These are phyloP conservation scores for Ogataea nonfermentans DNA, from an alignment of 805 yeast genomes.

Conservation along the genomic window DNA sequence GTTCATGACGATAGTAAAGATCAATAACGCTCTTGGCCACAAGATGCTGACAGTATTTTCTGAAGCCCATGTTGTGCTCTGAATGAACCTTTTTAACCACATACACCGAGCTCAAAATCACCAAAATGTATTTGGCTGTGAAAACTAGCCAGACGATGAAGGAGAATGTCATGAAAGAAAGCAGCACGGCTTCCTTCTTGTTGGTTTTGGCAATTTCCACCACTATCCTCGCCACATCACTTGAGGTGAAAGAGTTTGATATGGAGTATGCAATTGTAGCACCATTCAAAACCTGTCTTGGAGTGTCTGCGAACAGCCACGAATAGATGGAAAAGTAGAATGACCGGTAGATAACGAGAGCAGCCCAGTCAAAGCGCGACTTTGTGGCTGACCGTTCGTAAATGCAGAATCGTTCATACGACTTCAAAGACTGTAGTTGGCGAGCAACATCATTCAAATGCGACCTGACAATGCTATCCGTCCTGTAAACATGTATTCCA, in stretches of 20 bases:
- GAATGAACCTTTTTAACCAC: constrained; percentile 17
- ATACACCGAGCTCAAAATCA: constrained; percentile 24
- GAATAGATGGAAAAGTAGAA: constrained; percentile 58
- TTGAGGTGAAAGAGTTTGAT: constrained; percentile 40
- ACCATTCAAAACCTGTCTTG: constrained; percentile 83
- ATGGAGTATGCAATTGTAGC: constrained; percentile 59
- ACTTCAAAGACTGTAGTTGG: constrained; percentile 50
- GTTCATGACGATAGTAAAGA: constrained; percentile 28
- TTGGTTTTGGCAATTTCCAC: constrained; percentile 58
- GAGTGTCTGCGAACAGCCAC: constrained; percentile 75
- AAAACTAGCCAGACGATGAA: constrained; percentile 72
- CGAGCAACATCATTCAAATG: constrained; percentile 68
- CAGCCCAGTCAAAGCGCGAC: constrained; percentile 63
- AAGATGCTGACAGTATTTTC: constrained; percentile 24
- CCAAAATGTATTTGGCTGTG: constrained; percentile 30
- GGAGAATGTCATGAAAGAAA: constrained; percentile 74
- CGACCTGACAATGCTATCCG: constrained; percentile 64
- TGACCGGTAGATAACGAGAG: constrained; percentile 64
- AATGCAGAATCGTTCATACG: constrained; percentile 69
- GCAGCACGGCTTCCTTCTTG: constrained; percentile 63
- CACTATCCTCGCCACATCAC: constrained; percentile 45
- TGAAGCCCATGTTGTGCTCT: constrained; percentile 14
- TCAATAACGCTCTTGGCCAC: constrained; percentile 30
- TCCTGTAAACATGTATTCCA: constrained; percentile 57
- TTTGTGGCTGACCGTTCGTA: constrained; percentile 66